Conservation (phyloP, 495 filamentous ascomycete genomes). For the Saxophila tyrrhenica region DNA sequence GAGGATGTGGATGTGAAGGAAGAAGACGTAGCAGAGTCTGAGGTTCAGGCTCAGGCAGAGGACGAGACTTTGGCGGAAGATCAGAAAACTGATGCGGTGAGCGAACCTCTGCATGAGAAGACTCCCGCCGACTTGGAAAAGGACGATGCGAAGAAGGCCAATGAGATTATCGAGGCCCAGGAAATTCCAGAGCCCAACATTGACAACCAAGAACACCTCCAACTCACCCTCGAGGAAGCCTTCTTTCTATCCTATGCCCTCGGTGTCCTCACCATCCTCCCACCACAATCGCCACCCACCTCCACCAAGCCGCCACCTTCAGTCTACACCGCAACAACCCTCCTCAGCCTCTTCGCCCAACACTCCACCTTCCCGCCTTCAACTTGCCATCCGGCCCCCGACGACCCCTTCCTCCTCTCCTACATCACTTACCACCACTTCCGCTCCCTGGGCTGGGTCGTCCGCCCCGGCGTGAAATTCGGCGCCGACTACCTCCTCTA, state of each 20-base stretch:
- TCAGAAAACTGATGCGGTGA: too few species aligned
- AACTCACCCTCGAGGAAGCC: conserved; percentile 78
- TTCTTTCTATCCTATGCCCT: conserved; percentile 83
- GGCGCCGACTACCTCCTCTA: conserved; percentile 89
- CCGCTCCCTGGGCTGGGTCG: conserved; percentile 92
- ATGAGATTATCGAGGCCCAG: background rate
- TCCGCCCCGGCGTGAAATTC: conserved; percentile 88
- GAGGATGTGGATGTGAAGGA: conserved; percentile 5
- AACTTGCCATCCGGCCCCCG: conserved; percentile 31
- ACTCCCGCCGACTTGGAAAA: background rate
- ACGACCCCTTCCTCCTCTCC: conserved; percentile 74
- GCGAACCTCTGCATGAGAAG: background rate
- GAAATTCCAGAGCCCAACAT: conserved; percentile 27
- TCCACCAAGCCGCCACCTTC: background rate
- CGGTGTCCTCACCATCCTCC: conserved; percentile 57
- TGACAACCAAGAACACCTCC: conserved; percentile 76
- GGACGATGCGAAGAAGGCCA: background rate
- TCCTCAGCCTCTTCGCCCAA: conserved; percentile 55
- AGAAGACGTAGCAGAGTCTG: background rate
- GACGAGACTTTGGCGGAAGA: background rate
- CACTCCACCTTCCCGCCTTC: conserved; percentile 53
- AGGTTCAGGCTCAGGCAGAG: background rate
- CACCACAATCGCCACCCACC: conserved; percentile 18
- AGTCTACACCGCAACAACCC: conserved; percentile 32
- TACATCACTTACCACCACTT: conserved; percentile 95